phyloP scores from a whole-genome alignment of 2,329 filamentous ascomycete species.

The Aspergillus fischeri region DNA sequence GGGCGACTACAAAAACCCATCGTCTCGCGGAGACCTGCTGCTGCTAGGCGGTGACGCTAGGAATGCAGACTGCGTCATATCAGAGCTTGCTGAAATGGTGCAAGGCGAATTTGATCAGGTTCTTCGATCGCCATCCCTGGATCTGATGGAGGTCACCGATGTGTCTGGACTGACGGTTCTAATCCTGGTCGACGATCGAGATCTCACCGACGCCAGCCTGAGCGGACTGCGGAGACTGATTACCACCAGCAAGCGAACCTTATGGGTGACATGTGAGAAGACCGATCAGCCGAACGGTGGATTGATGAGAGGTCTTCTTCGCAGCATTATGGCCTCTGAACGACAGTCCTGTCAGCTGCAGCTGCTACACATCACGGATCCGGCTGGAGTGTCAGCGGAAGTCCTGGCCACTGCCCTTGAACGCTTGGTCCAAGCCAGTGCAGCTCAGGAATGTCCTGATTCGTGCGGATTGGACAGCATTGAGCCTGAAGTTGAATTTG shows the following conservation, averaged over 20 bases:
- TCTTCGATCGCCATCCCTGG: background rate
- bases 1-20: background rate
- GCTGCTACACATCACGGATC: background rate
- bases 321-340: background rate
- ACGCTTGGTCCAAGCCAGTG: background rate
- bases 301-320: constrained; percentile 4
- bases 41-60: background rate
- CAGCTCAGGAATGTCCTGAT: background rate
- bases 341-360: constrained; percentile 1
- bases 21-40: background rate
- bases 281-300: background rate
- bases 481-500: background rate
- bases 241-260: background rate
- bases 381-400: background rate
- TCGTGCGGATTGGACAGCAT: background rate
- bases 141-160: background rate
- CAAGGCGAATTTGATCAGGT: background rate
- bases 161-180: background rate
- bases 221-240: background rate
- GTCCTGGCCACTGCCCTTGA: background rate
- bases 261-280: background rate
- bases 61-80: background rate
- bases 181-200: background rate
- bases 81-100: background rate
- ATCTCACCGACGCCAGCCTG: background rate